These are phyloP conservation scores for Rhinocladiella mackenziei DNA, from an alignment of 2,329 filamentous ascomycete species.

Conservation along the genomic window DNA sequence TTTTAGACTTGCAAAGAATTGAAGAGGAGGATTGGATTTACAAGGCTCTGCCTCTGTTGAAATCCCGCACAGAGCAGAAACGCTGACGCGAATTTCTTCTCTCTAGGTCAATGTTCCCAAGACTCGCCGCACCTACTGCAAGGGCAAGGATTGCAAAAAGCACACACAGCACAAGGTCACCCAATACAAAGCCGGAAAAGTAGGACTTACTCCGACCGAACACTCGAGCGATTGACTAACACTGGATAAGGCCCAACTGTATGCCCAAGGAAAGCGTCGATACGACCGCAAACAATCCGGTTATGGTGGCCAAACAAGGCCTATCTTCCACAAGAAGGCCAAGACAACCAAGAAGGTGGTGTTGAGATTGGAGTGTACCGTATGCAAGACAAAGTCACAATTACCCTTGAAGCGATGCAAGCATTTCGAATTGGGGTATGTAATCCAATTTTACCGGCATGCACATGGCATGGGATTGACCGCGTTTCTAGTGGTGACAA, in stretches of 20 bases:
- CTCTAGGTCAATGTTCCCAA: slow-evolving; percentile 93
- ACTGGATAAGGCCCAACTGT: slow-evolving; percentile 68
- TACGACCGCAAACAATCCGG: slow-evolving; percentile 99
- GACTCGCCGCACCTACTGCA: slow-evolving; percentile 96
- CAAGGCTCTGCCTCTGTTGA: too few species aligned
- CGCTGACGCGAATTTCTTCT: slow-evolving; percentile 16
- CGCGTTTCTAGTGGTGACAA: slow-evolving; percentile 82
- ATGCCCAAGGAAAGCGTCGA: slow-evolving; percentile 99
- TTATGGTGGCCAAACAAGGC: slow-evolving; percentile 99
- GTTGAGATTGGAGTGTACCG: slow-evolving; percentile 93
- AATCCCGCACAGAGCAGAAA: neutral
- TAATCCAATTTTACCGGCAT: slow-evolving; percentile 2
- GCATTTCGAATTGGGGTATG: slow-evolving; percentile 99
- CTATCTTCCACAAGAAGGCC: slow-evolving; percentile 99
- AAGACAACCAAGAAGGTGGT: slow-evolving; percentile 99
- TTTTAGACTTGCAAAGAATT: neutral
- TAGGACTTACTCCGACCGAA: slow-evolving; percentile 42
- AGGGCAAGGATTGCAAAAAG: slow-evolving; percentile 91
- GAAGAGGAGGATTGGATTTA: neutral
- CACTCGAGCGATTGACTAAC: slow-evolving; percentile 29
- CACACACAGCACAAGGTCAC: slow-evolving; percentile 91
- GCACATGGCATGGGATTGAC: slow-evolving; percentile 9
- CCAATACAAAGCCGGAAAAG: slow-evolving; percentile 96
- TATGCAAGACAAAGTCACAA: slow-evolving; percentile 91
- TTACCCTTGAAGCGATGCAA: slow-evolving; percentile 99